A percentile compares a stretch with the other conserved stretches of the same genome.
These are phyloP conservation scores for Wickerhamomyces chaumierensis DNA, from an alignment of 805 yeast species.

Conservation along the genomic window DNA sequence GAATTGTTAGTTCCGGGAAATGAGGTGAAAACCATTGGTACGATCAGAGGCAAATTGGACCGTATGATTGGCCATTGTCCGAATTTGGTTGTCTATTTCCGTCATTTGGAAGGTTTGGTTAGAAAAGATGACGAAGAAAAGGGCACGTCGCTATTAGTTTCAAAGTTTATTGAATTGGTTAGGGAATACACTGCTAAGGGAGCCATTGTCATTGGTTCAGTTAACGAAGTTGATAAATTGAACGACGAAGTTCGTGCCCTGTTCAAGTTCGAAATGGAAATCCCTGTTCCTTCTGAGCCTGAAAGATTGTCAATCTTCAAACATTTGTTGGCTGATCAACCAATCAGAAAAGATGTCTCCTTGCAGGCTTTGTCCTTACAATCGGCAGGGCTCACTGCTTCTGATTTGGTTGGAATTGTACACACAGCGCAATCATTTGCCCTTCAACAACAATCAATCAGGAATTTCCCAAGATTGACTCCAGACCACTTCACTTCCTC, in stretches of 20 bases:
- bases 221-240: conserved; percentile 56
- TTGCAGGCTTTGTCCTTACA: conserved; percentile 56
- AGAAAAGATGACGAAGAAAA: conserved; percentile 50
- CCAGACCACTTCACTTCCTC: conserved; percentile 60
- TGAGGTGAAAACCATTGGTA: conserved; percentile 70
- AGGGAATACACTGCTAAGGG: conserved; percentile 38
- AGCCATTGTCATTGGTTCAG: conserved; percentile 50
- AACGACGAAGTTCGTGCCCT: conserved; percentile 55
- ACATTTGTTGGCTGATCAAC: conserved; percentile 30
- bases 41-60: conserved; percentile 67
- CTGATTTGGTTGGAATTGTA: conserved; percentile 66
- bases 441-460: conserved; percentile 27
- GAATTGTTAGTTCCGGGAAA: conserved; percentile 59
- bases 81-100: conserved; percentile 42
- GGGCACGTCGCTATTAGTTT: conserved; percentile 19
- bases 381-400: conserved; percentile 87
- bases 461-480: conserved; percentile 14
- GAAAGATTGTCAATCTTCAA: conserved; percentile 61
- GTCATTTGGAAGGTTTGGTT: conserved; percentile 71
- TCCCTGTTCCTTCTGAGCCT: conserved; percentile 66
- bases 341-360: conserved; percentile 39
- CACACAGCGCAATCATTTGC: conserved; percentile 52
- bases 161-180: conserved; percentile 47
- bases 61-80: conserved; percentile 36
- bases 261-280: conserved; percentile 65